Evolutionary conservation across 306 rosid genomes (phyloP).

Genomic region (Mimosa pudica): DNA sequence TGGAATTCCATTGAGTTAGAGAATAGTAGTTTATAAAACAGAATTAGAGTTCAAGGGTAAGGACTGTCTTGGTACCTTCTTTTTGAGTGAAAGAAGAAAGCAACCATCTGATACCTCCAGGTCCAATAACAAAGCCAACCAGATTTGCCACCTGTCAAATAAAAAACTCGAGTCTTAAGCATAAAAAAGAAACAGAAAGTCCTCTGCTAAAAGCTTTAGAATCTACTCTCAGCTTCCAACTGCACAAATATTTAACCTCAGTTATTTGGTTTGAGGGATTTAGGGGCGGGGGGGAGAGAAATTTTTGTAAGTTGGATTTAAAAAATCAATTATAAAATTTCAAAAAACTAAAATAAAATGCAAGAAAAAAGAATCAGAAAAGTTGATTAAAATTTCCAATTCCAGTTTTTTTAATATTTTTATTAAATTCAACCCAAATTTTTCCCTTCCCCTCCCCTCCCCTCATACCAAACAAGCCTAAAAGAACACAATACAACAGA

Average conservation of each 20-base stretch:
- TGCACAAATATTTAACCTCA: not conserved
- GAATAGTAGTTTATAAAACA: conserved; percentile 1
- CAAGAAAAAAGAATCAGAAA: no score
- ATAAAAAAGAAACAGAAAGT: not conserved
- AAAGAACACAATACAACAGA: no score
- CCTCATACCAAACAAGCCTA: no score
- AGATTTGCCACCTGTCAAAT: conserved; percentile 81
- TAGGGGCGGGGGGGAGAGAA: no score
- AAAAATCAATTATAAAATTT: no score
- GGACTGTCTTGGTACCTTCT: conserved; percentile 62
- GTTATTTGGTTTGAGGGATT: no score
- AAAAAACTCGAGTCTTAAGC: not conserved
- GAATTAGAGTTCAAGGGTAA: not conserved
- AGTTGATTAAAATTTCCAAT: no score
- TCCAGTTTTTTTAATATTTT: no score
- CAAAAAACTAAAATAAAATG: no score
- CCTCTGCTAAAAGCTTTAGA: not conserved
- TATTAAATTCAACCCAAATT: no score
- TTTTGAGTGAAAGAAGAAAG: conserved; percentile 63
- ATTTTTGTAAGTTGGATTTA: no score
- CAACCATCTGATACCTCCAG: conserved; percentile 76
- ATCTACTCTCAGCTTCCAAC: not conserved
- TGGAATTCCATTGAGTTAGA: conserved; percentile 25
- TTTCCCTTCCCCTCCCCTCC: no score
- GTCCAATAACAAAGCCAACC: conserved; percentile 91